A percentile compares a stretch with the other conserved stretches of the same genome.
Conservation (phyloP, 495 filamentous ascomycete species). For the Aspergillus bridgeri region DNA sequence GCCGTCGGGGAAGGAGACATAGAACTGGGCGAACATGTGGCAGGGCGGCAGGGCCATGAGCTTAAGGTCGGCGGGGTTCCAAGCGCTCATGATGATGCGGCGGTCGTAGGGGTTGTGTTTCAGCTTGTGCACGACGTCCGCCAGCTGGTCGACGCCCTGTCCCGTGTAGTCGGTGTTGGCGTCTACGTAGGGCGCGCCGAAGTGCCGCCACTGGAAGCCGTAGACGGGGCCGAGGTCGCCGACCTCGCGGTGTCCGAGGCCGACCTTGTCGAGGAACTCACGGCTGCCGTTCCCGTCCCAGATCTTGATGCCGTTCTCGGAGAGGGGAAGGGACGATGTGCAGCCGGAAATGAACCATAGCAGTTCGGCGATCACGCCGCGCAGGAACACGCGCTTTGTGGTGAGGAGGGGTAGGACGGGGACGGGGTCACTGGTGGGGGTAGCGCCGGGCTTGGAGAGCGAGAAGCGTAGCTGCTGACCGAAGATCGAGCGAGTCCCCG, state of each 20-base stretch:
- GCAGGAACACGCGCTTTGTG: constrained; percentile 93
- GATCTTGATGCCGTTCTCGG: constrained; percentile 80
- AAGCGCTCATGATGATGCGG: constrained; percentile 83
- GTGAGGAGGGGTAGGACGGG: constrained; percentile 87
- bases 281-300: constrained; percentile 97
- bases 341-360: constrained; percentile 91
- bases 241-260: constrained; percentile 70
- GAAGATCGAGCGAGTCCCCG: constrained; percentile 85
- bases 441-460: constrained; percentile 56
- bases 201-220: constrained; percentile 98
- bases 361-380: constrained; percentile 87
- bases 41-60: constrained; percentile 96
- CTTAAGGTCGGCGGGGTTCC: constrained; percentile 83
- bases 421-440: constrained; percentile 32
- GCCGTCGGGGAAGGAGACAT: constrained; percentile 71
- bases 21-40: constrained; percentile 99
- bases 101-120: constrained; percentile 80
- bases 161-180: constrained; percentile 78
- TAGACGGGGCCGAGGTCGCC: constrained; percentile 96
- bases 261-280: constrained; percentile 78
- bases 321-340: constrained; percentile 74
- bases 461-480: constrained; percentile 86
- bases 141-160: constrained; percentile 87
- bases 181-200: constrained; percentile 84
- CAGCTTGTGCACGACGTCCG: constrained; percentile 79